Base-by-base conservation (phyloP, 1,139 yeast genomes). In the Fermentozyma sake region DNA sequence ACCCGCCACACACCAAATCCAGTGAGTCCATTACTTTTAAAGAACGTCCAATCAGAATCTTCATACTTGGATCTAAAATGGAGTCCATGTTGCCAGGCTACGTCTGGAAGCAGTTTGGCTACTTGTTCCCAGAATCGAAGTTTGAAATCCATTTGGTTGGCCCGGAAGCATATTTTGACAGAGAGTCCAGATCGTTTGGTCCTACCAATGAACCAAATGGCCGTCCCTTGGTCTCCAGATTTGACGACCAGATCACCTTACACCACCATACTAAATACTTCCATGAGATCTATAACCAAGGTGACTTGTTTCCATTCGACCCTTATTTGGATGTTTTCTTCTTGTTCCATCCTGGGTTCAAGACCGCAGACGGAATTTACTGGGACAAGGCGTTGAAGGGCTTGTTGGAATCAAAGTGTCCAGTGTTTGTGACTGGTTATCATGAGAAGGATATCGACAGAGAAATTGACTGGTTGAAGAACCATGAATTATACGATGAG, bases 221-320 rank as follows among this genome's bases (percentile, higher is more conserved):
- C 5, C 68, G 76, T 33, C 85, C 95, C 10, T 65, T 83, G 19
- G 76, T 79, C 18, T 76, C 78, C 46, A 72, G 93, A 49, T 65
- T 82, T 30, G 95, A 86, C 55, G 82, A 77, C 29, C 79, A 82
- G 37, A 59, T 91, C 49, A 68, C 83, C 16, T 68, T 89, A 41
- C 75, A 81, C 35, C 82, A 83, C 58, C 95, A 89, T 55, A 84
- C 97, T 2, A 82, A 83, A 48, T 89, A 81, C 55, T 91, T 91
- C 76, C 87, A 87, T 50, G 91, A 83, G 28, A 68, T 83, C 34
- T 95, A 91, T 56, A 86, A 86, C 44, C 80, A 84, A 33, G 94
- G 91, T 44, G 96, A 89, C 57, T 81, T 91, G 52, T 86, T 87
- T 79, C 98, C 98, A 10, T 91, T 89, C 54, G 98, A 91, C 55